Conservation (phyloP, 768 basidiomycete species). For the Amyloporia xantha region DNA sequence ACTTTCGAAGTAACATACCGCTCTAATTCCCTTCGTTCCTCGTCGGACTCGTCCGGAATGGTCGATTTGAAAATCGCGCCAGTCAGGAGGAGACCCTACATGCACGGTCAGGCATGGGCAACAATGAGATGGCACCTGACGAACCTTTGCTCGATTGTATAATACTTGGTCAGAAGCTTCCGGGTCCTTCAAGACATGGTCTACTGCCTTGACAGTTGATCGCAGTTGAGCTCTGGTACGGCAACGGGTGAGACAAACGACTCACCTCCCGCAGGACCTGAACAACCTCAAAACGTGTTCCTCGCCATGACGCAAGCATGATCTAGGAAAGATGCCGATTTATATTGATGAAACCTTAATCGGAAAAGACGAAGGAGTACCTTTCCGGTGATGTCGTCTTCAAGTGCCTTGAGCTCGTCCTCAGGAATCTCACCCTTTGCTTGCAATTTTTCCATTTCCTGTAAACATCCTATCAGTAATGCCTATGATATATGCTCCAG, state of each 20-base stretch:
- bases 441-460: constrained; percentile 90
- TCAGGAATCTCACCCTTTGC: constrained; percentile 84
- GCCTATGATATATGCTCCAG: constrained; percentile 1
- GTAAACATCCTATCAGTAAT: constrained; percentile 17
- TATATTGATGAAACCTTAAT: not conserved
- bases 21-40: constrained; percentile 91
- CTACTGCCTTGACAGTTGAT: constrained; percentile 50
- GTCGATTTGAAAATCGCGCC: constrained; percentile 88
- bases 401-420: constrained; percentile 78
- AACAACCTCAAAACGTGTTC: constrained; percentile 90
- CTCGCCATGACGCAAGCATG: constrained; percentile 95
- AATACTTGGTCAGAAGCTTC: constrained; percentile 64
- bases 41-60: constrained; percentile 84
- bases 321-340: constrained; percentile 40
- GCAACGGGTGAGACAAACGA: constrained; percentile 6
- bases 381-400: constrained; percentile 92
- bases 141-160: constrained; percentile 82
- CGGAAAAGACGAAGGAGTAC: too few species aligned
- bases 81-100: constrained; percentile 75
- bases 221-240: constrained; percentile 5
- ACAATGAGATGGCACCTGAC: not conserved
- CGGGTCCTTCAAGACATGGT: constrained; percentile 79
- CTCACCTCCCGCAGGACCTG: constrained; percentile 75
- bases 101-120: too few species aligned
- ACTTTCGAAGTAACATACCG: constrained; percentile 42